These are phyloP conservation scores for Coemansia sp. DNA, from an alignment of 192 early-diverging fungal genomes.

Conservation along the genomic window DNA sequence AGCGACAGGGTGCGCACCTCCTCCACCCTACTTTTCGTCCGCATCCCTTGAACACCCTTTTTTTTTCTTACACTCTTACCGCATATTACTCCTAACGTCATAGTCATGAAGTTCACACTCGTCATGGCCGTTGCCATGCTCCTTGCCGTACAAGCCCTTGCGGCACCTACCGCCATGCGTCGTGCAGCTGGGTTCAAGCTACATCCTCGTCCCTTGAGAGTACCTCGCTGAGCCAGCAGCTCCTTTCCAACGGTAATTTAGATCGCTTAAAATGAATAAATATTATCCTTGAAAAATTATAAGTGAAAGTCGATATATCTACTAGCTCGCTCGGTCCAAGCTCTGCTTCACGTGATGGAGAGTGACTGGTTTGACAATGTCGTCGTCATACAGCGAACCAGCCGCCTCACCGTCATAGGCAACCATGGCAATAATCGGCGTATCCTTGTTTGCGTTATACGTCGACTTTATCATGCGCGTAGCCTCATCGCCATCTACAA, in stretches of 20 bases:
- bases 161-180: neutral
- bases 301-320: neutral
- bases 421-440: constrained; percentile 81
- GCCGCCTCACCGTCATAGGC: constrained; percentile 67
- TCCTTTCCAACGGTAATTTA: neutral
- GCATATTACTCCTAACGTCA: neutral
- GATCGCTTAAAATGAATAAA: neutral
- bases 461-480: constrained; percentile 95
- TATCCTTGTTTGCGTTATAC: constrained; percentile 79
- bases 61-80: neutral
- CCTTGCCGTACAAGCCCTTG: neutral
- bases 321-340: constrained; percentile 2
- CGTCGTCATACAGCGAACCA: constrained; percentile 26
- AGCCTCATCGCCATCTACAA: constrained; percentile 90
- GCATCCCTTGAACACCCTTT: neutral
- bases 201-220: neutral
- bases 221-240: neutral
- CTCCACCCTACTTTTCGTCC: neutral
- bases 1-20: neutral
- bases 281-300: neutral
- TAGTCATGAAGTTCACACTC: neutral
- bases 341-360: constrained; percentile 14
- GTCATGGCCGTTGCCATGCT: neutral
- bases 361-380: constrained; percentile 40
- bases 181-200: neutral